Evolutionary conservation across 345 rosid species (phyloP).

Genomic region (Lepidium sativum): DNA sequence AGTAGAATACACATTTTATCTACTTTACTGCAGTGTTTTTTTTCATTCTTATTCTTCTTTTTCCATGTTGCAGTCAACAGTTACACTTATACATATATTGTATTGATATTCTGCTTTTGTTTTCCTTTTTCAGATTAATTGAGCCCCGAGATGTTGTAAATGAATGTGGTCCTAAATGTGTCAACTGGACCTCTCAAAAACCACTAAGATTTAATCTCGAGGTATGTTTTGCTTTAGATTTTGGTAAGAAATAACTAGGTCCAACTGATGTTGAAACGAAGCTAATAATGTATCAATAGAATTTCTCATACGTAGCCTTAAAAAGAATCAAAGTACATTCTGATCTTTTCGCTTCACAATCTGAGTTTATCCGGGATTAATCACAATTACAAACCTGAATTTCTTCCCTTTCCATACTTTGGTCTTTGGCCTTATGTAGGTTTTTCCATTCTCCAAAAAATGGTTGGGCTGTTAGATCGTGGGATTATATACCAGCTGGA

Average conservation of each 20-base stretch:
- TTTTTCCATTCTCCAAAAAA: conserved; percentile 74
- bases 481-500: conserved; percentile 90
- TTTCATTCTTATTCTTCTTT: neutral
- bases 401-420: neutral
- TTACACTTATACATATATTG: neutral
- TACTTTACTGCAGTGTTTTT: neutral
- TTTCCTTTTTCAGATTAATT: conserved; percentile 41
- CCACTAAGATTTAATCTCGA: conserved; percentile 60
- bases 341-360: neutral
- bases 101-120: neutral
- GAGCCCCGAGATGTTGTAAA: conserved; percentile 76
- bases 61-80: neutral
- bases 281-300: neutral
- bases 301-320: neutral
- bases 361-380: too few relatives aligned
- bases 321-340: neutral
- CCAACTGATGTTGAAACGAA: neutral
- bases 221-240: conserved; percentile 41
- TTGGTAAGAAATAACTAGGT: neutral
- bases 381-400: too few relatives aligned
- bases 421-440: too few relatives aligned
- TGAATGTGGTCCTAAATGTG: conserved; percentile 84
- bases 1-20: neutral
- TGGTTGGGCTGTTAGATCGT: conserved; percentile 96
- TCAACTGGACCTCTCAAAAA: conserved; percentile 75